phyloP scores from a whole-genome alignment of 768 basidiomycete species.

The Pulveroboletus frians region DNA sequence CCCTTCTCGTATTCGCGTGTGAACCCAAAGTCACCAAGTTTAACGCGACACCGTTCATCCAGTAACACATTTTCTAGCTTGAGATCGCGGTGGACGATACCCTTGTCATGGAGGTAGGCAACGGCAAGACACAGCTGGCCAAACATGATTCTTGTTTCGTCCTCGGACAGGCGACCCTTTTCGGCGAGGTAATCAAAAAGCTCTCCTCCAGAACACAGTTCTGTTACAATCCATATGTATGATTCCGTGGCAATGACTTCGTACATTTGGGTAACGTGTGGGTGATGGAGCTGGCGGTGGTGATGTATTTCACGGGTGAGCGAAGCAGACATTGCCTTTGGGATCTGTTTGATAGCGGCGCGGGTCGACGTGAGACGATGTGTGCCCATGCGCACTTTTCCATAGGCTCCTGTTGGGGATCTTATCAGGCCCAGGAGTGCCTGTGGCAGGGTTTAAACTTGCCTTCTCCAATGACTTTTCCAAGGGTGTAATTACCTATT shows the following conservation, averaged over 20 bases:
- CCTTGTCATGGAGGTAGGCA: conserved; percentile 85
- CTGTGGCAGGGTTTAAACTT: conserved; percentile 22
- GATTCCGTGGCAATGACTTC: conserved; percentile 97
- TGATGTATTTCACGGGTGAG: conserved; percentile 98
- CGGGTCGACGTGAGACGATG: conserved; percentile 88
- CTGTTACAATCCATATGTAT: conserved; percentile 94
- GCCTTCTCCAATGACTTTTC: conserved; percentile 95
- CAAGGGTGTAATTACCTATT: conserved; percentile 91
- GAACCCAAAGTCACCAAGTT: conserved; percentile 93
- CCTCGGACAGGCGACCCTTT: conserved; percentile 80
- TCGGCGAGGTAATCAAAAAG: conserved; percentile 98
- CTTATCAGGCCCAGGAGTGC: conserved; percentile 19
- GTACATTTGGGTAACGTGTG: conserved; percentile 91
- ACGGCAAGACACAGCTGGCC: conserved; percentile 95
- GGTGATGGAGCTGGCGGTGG: conserved; percentile 94
- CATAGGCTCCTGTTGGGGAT: conserved; percentile 72
- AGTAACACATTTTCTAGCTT: conserved; percentile 94
- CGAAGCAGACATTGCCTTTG: conserved; percentile 85
- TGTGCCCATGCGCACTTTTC: conserved; percentile 90
- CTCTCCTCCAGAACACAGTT: conserved; percentile 95
- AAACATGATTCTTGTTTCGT: conserved; percentile 83
- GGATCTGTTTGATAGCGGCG: conserved; percentile 97
- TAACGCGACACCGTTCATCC: conserved; percentile 86
- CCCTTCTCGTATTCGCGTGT: conserved; percentile 85
- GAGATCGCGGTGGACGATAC: conserved; percentile 93